These are phyloP conservation scores for Helenozyma rhizophorensis DNA, from an alignment of 805 yeast species.

Conservation along the genomic window DNA sequence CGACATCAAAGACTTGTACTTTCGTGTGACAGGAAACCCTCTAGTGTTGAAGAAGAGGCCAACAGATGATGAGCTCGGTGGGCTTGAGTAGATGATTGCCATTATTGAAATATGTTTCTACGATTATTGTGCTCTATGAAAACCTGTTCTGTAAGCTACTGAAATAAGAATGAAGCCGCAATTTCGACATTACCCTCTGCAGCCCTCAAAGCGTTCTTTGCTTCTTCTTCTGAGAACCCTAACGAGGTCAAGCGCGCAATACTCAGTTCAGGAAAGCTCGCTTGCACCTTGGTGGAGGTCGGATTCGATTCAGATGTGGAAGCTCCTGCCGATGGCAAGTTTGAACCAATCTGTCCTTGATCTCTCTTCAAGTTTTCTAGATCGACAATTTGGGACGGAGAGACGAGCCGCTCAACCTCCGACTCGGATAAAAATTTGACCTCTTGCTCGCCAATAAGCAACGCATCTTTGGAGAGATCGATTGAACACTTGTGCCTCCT, in stretches of 20 bases:
- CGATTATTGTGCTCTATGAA: not conserved
- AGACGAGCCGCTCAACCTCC: slow-evolving; percentile 48
- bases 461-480: slow-evolving; percentile 62
- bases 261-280: slow-evolving; percentile 17
- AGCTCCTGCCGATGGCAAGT: no score
- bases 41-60: slow-evolving; percentile 78
- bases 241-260: slow-evolving; percentile 46
- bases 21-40: slow-evolving; percentile 89
- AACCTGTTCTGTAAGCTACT: not conserved
- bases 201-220: slow-evolving; percentile 55
- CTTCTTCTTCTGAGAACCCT: slow-evolving; percentile 69
- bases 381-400: slow-evolving; percentile 8
- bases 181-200: slow-evolving; percentile 77
- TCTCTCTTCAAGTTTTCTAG: no score
- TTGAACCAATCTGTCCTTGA: no score
- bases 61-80: slow-evolving; percentile 35
- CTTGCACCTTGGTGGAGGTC: slow-evolving; percentile 1
- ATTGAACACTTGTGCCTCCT: slow-evolving; percentile 81
- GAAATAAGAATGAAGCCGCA: slow-evolving; percentile 78
- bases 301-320: no score
- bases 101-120: not conserved
- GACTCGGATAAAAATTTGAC: slow-evolving; percentile 69
- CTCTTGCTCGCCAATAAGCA: slow-evolving; percentile 69
- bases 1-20: slow-evolving; percentile 91
- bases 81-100: slow-evolving; percentile 1